These are phyloP conservation scores for Brettanomyces anomalus DNA, from an alignment of 805 yeast genomes.

Conservation along the genomic window DNA sequence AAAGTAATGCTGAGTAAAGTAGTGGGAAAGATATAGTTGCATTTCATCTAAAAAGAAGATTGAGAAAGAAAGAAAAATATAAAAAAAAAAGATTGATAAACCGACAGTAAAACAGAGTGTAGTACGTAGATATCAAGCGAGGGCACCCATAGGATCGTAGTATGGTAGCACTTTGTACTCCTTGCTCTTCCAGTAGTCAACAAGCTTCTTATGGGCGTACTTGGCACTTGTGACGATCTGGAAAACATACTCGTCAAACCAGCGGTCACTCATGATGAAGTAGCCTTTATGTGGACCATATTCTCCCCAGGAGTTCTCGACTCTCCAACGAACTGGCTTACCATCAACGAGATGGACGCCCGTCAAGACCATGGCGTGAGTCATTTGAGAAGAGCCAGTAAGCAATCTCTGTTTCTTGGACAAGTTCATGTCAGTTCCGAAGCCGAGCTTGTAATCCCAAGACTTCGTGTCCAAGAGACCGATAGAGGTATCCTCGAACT, in stretches of 20 bases:
- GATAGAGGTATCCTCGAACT: conserved; percentile 48
- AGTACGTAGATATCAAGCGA: conserved; percentile 30
- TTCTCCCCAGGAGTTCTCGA: conserved; percentile 78
- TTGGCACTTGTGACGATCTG: conserved; percentile 44
- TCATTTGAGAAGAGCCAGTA: conserved; percentile 54
- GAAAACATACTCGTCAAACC: conserved; percentile 69
- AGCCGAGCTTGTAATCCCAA: conserved; percentile 58
- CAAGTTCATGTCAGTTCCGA: conserved; percentile 29
- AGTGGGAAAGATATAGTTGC: background rate
- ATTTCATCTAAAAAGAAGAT: background rate
- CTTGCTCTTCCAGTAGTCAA: conserved; percentile 40
- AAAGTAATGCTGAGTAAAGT: background rate
- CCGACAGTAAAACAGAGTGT: background rate
- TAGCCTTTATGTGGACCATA: conserved; percentile 62
- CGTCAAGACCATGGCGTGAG: conserved; percentile 84
- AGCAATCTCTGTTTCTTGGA: conserved; percentile 27
- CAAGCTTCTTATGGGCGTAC: conserved; percentile 28
- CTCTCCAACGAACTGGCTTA: conserved; percentile 61
- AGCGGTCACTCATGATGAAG: conserved; percentile 63
- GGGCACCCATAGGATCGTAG: conserved; percentile 77
- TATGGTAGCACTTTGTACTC: conserved; percentile 45
- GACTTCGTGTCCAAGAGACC: conserved; percentile 69
- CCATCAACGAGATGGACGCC: conserved; percentile 63
- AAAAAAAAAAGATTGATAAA: background rate
- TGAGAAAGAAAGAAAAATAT: background rate